Evolutionary conservation across 2,329 filamentous ascomycete genomes (phyloP), one percentile per base, ranked within the genome.

Genomic region (Cercospora sp.): DNA sequence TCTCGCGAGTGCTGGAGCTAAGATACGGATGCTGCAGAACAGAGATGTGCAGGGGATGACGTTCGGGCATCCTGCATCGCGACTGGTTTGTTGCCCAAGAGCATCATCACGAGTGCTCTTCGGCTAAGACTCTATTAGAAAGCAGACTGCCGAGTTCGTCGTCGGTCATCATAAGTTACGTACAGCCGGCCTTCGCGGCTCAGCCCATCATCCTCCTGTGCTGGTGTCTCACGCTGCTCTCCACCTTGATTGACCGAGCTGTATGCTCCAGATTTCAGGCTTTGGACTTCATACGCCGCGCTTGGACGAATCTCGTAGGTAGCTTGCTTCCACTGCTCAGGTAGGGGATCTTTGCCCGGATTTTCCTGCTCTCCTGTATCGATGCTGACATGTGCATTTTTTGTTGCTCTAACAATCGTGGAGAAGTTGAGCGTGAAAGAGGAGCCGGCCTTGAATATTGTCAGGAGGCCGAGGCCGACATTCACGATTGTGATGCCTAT

Each of bases 391-490:
- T 58, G 6, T 5, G 62, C 66, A 5, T 53, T 58, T 18, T 53
- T 62, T 0, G 53, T 26, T 1, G 51, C 23, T 28, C 72, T 20
- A 1, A 72, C 16, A 4, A 73, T 66, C 2, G 71, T 74, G 3
- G 72, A 73, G 65, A 74, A 72, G 3, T 68, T 58, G 16, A 67
- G 59, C 5, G 61, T 68, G 36, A 65, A 73, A 7, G 68, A 67
- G 0, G 64, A 63, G n/a, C 67, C 68, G 18, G 64, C 69, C 6
- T 5, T 10, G 13, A 51, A 36, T 6, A 71, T 70, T 0, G 60
- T 30, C 10, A 66, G 2, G 28, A 68, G 62, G 2, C 71, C 71
- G 6, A 67, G 20, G 2, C 57, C 33, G 6, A 64, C 61, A 3
- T 58, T 64, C 7, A 73, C 12, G 2, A 68, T 7, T 5, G 69